Conservation (phyloP, 495 filamentous ascomycete genomes). For the Pyrenula massariospora region DNA sequence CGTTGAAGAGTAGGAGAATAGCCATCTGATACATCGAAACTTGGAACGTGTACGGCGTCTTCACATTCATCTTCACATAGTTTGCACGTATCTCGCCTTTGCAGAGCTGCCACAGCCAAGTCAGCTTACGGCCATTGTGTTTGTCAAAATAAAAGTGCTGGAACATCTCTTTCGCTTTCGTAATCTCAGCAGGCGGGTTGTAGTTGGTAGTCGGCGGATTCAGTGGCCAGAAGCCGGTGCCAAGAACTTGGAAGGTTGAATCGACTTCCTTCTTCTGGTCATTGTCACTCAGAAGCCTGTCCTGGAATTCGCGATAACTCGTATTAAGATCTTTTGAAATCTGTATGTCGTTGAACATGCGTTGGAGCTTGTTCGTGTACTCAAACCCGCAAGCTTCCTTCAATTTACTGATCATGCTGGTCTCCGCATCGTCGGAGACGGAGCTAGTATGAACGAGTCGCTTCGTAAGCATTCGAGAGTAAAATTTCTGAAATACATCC, state of each 20-base stretch:
- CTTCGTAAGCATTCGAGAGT: conserved; percentile 91
- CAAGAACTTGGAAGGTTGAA: conserved; percentile 74
- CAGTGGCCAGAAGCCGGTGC: conserved; percentile 96
- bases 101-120: conserved; percentile 96
- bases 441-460: conserved; percentile 89
- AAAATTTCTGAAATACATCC: conserved; percentile 99
- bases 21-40: conserved; percentile 98
- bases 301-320: conserved; percentile 62
- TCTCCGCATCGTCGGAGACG: conserved; percentile 93
- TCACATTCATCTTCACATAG: conserved; percentile 67
- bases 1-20: conserved; percentile 92
- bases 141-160: conserved; percentile 87
- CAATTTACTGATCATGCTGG: conserved; percentile 97
- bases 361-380: conserved; percentile 98
- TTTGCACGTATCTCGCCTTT: conserved; percentile 94
- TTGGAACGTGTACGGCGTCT: conserved; percentile 92
- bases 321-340: conserved; percentile 94
- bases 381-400: conserved; percentile 98
- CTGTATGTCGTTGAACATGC: conserved; percentile 99
- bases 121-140: conserved; percentile 90
- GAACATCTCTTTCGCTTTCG: conserved; percentile 80
- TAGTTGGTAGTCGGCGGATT: conserved; percentile 75
- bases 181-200: conserved; percentile 71
- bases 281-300: conserved; percentile 47
- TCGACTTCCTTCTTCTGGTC: conserved; percentile 54